Evolutionary conservation across 176 grass and related monocot species (phyloP).

Genomic region (Triticum monococcum): DNA sequence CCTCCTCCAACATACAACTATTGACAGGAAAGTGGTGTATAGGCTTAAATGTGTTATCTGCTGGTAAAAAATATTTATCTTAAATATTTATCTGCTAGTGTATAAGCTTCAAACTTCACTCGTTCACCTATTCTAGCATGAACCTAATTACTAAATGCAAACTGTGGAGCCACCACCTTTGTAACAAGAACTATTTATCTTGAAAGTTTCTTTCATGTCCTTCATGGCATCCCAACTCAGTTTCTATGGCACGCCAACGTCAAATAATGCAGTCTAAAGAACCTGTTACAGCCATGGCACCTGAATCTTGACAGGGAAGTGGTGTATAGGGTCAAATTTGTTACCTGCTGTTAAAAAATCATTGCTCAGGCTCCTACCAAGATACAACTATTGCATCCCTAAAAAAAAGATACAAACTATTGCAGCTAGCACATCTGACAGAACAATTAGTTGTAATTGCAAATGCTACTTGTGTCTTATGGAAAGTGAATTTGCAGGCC

Average conservation of each 20-base stretch:
- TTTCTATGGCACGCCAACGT: background rate
- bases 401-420: background rate
- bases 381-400: background rate
- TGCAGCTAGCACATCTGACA: background rate
- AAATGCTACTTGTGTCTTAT: constrained; percentile 8
- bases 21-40: no score
- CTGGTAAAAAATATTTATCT: no score
- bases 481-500: constrained; percentile 60
- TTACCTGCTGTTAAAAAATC: background rate
- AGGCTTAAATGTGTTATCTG: no score
- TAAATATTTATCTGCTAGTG: no score
- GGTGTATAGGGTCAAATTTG: background rate
- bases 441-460: background rate
- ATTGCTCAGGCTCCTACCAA: background rate
- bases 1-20: no score
- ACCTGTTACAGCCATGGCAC: background rate
- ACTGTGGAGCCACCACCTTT: background rate
- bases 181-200: background rate
- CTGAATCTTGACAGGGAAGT: background rate
- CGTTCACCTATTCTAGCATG: background rate
- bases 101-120: no score
- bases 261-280: background rate
- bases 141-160: constrained; percentile 1
- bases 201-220: background rate
- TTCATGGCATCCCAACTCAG: background rate